Conservation (phyloP, 768 basidiomycete genomes). For the Rhodotorula paludigena region DNA sequence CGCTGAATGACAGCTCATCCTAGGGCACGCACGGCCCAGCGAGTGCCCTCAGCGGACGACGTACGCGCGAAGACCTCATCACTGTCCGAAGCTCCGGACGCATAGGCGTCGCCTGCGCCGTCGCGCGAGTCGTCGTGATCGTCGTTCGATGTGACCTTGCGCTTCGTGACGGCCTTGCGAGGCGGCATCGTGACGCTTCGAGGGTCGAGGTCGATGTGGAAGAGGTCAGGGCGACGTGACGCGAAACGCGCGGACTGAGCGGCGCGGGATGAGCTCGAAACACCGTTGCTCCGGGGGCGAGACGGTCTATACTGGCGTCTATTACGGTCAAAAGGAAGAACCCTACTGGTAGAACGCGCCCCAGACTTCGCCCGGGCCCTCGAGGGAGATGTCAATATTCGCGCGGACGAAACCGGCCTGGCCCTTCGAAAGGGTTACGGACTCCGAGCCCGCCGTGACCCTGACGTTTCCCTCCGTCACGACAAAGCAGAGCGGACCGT, state of each 20-base stretch:
- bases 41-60: too few species aligned
- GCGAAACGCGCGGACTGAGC: too few species aligned
- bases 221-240: too few species aligned
- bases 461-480: conserved; percentile 29
- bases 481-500: conserved; percentile 34
- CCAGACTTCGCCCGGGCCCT: conserved; percentile 22
- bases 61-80: not conserved
- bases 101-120: not conserved
- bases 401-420: conserved; percentile 35
- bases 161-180: conserved; percentile 3
- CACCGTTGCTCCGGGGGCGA: too few species aligned
- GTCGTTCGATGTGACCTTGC: not conserved
- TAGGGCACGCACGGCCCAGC: too few species aligned
- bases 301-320: not conserved
- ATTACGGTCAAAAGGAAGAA: not conserved
- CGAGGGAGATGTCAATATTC: conserved; percentile 15
- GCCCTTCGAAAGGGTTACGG: conserved; percentile 15
- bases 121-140: not conserved
- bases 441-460: conserved; percentile 19
- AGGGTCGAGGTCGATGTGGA: too few species aligned
- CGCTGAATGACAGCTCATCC: too few species aligned
- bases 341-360: conserved; percentile 37
- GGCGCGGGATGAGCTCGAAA: too few species aligned
- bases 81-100: not conserved
- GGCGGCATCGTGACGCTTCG: conserved; percentile 6